A percentile compares a stretch with the other conserved stretches of the same genome.
phyloP scores from a whole-genome alignment of 73 alveolate genomes.

The Halteria grandinella region DNA sequence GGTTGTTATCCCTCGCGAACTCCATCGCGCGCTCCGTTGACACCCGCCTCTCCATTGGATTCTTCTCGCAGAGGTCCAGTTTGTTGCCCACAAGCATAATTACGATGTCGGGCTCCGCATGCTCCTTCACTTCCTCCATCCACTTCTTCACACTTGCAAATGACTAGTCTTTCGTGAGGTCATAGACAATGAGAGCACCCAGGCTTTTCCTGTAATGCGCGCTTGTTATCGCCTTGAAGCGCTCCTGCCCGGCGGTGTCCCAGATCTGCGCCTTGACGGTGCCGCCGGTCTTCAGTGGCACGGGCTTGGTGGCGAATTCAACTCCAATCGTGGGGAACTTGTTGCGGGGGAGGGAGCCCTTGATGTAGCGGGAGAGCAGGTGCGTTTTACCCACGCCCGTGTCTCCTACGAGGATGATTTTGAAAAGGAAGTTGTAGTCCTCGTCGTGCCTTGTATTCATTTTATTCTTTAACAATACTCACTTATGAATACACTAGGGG shows the following conservation, averaged over 20 bases:
- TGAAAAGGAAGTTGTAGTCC: slow-evolving; percentile 69
- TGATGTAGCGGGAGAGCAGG: slow-evolving; percentile 77
- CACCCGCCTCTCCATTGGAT: slow-evolving; percentile 85
- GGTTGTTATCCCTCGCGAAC: slow-evolving; percentile 82
- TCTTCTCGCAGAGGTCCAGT: slow-evolving; percentile 85
- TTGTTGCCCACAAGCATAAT: slow-evolving; percentile 96
- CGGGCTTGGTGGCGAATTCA: slow-evolving; percentile 90
- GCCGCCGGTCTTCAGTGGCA: slow-evolving; percentile 87
- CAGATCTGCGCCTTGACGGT: slow-evolving; percentile 89
- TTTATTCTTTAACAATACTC: background rate
- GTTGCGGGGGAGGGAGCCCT: slow-evolving; percentile 73
- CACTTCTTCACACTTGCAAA: slow-evolving; percentile 80
- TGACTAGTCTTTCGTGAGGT: slow-evolving; percentile 81
- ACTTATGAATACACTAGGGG: no score
- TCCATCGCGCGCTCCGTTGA: slow-evolving; percentile 82
- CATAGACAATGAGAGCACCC: slow-evolving; percentile 91
- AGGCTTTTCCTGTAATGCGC: slow-evolving; percentile 90
- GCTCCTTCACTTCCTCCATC: slow-evolving; percentile 86
- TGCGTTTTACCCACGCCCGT: slow-evolving; percentile 91
- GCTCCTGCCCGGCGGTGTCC: slow-evolving; percentile 96
- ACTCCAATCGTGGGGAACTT: slow-evolving; percentile 90
- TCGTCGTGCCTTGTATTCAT: slow-evolving; percentile 64
- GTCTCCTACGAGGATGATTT: slow-evolving; percentile 82
- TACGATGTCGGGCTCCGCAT: slow-evolving; percentile 95
- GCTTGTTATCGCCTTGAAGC: slow-evolving; percentile 87